Base-by-base conservation (phyloP, 768 basidiomycete species). In the Mycena vitilis region DNA sequence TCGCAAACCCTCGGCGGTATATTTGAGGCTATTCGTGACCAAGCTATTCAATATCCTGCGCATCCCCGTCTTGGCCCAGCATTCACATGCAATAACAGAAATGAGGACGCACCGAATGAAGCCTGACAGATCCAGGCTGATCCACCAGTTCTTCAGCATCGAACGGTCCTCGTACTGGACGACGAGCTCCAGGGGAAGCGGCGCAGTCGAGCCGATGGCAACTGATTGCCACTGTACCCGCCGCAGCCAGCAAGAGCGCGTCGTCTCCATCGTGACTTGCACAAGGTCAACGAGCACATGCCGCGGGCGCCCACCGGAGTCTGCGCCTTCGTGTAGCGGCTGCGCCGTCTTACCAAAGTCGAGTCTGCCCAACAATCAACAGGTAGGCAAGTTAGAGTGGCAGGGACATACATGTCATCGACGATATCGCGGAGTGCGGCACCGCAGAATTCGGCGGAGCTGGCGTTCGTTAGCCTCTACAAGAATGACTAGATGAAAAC, bases 381-480 rank as follows among this genome's bases (percentile, higher is more conserved):
- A n/a, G 3, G 13, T 7, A n/a, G n/a, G 38, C 54, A n/a, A 59
- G 30, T 20, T 11, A 38, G 38, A 12, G 2, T 15, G 40, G 7
- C 16, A 11, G 44, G 16, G 57, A 45, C 60, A 18, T 56, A 66
- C 69, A 70, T 56, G 25, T 70, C 65, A 49, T 70, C 57, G 20
- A 70, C 60, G 8, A 70, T 70, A 37, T 66, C 64, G 15, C 61
- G 45, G 13, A 70, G 48, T 4, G 64, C 60, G 2, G 56, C 36
- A 34, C 69, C 69, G 38, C 69, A 70, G 38, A 42, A 66, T 51
- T 70, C 69, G 0, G 69, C 69, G 38, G 69, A 65, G 55, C 69
- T 70, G 20, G 16, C 20, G 11, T 12, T 15, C 20, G 25, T 58
- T 12, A 59, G 40, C 7, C 20, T 52, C 18, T 3, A 45, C 23